These are phyloP conservation scores for Plantago ovata DNA, from an alignment of 257 asterid species.

Conservation along the genomic window DNA sequence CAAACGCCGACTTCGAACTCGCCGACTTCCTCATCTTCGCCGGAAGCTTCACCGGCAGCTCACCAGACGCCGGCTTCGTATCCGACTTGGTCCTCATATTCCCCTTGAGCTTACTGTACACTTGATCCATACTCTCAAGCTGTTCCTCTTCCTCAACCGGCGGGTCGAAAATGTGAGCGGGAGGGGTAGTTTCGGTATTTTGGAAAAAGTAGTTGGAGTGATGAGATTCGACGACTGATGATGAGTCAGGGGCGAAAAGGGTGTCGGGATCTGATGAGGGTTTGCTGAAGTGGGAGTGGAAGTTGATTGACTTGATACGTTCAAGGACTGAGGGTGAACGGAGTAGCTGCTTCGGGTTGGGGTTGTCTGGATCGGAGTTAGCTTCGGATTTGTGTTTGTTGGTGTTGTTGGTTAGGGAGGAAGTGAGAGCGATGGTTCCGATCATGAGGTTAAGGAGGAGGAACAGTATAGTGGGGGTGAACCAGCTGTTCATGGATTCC, in stretches of 20 bases:
- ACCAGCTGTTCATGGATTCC: conserved; percentile 83
- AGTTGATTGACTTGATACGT: conserved; percentile 63
- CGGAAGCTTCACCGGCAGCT: conserved; percentile 35
- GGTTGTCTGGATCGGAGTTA: conserved; percentile 16
- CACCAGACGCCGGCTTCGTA: conserved; percentile 51
- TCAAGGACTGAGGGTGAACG: conserved; percentile 66
- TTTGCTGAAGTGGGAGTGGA: conserved; percentile 29
- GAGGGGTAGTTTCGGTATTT: conserved; percentile 1
- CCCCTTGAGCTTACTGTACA: conserved; percentile 38
- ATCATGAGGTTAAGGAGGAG: conserved; percentile 77
- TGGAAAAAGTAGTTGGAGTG: conserved; percentile 43
- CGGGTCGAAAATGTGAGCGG: not conserved
- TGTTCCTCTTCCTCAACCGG: conserved; percentile 28
- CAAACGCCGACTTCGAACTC: conserved; percentile 43
- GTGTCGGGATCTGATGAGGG: conserved; percentile 31
- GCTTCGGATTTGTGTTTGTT: conserved; percentile 1
- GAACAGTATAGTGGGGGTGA: conserved; percentile 80
- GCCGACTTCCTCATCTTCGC: conserved; percentile 58
- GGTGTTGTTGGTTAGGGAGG: conserved; percentile 35
- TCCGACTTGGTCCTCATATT: conserved; percentile 50
- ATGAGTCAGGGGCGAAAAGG: conserved; percentile 26
- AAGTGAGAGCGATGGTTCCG: conserved; percentile 68
- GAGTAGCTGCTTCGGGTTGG: conserved; percentile 23
- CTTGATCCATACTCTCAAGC: conserved; percentile 51
- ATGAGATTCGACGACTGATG: conserved; percentile 26